Conservation (phyloP, 2,329 filamentous ascomycete species). For the Pyrenophora teres region DNA sequence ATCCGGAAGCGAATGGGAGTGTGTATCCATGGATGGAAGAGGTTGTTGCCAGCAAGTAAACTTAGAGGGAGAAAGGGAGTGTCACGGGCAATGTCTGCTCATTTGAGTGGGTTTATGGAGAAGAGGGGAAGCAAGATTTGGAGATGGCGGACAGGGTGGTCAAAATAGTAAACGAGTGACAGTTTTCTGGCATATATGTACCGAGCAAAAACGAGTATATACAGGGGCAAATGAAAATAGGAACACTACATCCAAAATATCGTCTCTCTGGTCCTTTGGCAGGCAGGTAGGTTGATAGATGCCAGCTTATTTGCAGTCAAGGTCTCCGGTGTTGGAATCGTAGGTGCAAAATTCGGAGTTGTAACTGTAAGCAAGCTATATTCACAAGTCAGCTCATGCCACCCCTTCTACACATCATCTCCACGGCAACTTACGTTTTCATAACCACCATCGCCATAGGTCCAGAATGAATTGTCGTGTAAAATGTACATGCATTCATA, state of each 20-base stretch:
- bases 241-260: too few relatives aligned
- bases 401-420: neutral
- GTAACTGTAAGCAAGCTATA: neutral
- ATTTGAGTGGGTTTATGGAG: too few relatives aligned
- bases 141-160: too few relatives aligned
- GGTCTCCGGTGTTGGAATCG: neutral
- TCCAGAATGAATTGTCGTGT: neutral
- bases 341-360: neutral
- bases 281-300: too few relatives aligned
- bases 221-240: too few relatives aligned
- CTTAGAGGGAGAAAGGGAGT: too few relatives aligned
- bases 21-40: slow-evolving; percentile 42
- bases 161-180: too few relatives aligned
- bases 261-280: too few relatives aligned
- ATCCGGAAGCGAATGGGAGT: slow-evolving; percentile 38
- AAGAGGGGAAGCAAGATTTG: too few relatives aligned
- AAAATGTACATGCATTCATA: slow-evolving; percentile 7
- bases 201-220: too few relatives aligned
- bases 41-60: slow-evolving; percentile 20
- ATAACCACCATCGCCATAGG: neutral
- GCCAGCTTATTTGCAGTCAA: neutral
- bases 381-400: neutral
- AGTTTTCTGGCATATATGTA: too few relatives aligned
- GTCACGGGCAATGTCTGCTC: too few relatives aligned
- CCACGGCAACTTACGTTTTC: neutral